Conservation (phyloP, 306 rosid genomes). For the Cercis canadensis region DNA sequence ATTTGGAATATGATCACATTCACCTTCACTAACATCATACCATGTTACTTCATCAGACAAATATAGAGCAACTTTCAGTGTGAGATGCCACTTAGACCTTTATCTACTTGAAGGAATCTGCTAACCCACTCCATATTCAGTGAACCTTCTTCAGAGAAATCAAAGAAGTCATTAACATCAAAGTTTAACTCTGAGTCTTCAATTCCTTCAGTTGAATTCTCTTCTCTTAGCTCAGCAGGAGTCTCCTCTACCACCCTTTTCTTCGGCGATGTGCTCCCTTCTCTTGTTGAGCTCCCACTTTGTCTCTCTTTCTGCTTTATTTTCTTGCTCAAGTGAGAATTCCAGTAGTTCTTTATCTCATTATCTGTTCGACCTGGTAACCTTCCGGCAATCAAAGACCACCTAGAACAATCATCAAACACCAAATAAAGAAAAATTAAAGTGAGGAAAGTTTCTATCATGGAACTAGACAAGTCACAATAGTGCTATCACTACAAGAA, state of each 20-base stretch:
- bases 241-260: constrained; percentile 20
- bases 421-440: neutral
- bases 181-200: constrained; percentile 37
- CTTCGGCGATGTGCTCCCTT: constrained; percentile 1
- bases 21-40: too few relatives aligned
- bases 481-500: too few relatives aligned
- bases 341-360: constrained; percentile 80
- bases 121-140: constrained; percentile 62
- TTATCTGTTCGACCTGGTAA: constrained; percentile 75
- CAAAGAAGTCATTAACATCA: constrained; percentile 59
- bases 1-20: too few relatives aligned
- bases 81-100: neutral
- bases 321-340: constrained; percentile 74
- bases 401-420: constrained; percentile 41
- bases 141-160: constrained; percentile 60
- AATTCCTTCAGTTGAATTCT: constrained; percentile 36
- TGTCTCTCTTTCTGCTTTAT: constrained; percentile 46
- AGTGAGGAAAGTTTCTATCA: neutral
- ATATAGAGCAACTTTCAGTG: neutral
- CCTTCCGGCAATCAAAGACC: constrained; percentile 77
- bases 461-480: too few relatives aligned
- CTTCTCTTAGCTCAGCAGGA: constrained; percentile 33
- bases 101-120: constrained; percentile 48
- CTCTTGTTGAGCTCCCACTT: constrained; percentile 18
- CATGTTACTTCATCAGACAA: too few relatives aligned